Evolutionary conservation across 106 monocot species (phyloP), one percentile per base, ranked within the genome.

Genomic region (Gastrodia elata): DNA sequence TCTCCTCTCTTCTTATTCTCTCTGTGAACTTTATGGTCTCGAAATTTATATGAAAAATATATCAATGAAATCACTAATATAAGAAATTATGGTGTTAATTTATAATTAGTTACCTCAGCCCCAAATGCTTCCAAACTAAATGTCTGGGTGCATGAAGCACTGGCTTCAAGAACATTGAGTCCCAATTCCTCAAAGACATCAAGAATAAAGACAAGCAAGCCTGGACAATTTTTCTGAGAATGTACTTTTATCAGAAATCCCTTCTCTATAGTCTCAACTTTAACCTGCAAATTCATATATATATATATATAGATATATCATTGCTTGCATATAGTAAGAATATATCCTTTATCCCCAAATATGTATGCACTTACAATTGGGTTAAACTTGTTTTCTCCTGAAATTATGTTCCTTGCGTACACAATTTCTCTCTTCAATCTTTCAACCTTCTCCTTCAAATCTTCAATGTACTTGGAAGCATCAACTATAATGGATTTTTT

Each of bases 71-170:
- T n/a, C n/a, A n/a, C n/a, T n/a, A n/a, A n/a, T n/a, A n/a, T n/a
- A n/a, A n/a, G n/a, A n/a, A n/a, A n/a, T n/a, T n/a, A n/a, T n/a
- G n/a, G n/a, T n/a, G n/a, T n/a, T n/a, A n/a, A n/a, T n/a, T n/a
- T n/a, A n/a, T n/a, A n/a, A n/a, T n/a, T n/a, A n/a, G n/a, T 52
- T 52, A 93, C 93, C 76, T 93, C 91, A 83, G 84, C 86, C 72
- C 92, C 92, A n/a, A 93, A 83, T 35, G 93, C 98, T 85, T 99
- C 89, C 11, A 99, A 82, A 57, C 83, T 83, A 80, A 99, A 99
- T 5, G 88, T 68, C 41, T 93, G 84, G 41, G 83, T 57, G 80
- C 98, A 99, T 22, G 93, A 88, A 85, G 87, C 98, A 78, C 87
- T 88, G 57, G 93, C 98, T 82, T 99, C 88, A 49, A 89, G 46